These are phyloP conservation scores for Aureobasidium sp. DNA, from an alignment of 2,329 filamentous ascomycete species.

Conservation along the genomic window DNA sequence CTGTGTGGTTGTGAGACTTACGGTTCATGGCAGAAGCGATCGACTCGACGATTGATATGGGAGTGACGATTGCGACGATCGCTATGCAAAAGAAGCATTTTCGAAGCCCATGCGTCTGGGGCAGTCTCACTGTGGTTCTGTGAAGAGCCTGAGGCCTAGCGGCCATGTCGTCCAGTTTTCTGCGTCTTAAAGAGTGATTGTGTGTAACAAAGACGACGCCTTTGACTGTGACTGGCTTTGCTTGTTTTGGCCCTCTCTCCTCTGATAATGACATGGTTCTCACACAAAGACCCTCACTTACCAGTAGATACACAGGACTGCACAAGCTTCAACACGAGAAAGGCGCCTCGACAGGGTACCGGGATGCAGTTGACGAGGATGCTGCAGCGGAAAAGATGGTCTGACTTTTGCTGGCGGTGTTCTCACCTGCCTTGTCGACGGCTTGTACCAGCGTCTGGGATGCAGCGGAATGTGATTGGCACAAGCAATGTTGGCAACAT, in stretches of 20 bases:
- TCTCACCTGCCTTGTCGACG: background rate
- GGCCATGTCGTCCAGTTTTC: background rate
- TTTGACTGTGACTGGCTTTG: background rate
- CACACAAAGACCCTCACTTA: background rate
- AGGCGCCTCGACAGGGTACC: background rate
- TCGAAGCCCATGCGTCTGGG: background rate
- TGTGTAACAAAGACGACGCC: no score
- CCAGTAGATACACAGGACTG: background rate
- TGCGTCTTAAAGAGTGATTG: background rate
- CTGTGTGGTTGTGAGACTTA: background rate
- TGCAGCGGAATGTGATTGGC: background rate
- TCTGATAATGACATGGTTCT: background rate
- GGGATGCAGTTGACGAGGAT: background rate
- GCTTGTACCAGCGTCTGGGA: background rate
- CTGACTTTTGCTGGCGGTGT: background rate
- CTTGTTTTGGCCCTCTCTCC: background rate
- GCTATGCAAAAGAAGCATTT: constrained; percentile 1
- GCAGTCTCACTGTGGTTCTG: background rate
- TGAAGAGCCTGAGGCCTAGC: background rate
- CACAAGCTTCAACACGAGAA: background rate
- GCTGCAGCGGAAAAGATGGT: background rate
- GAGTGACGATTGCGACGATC: background rate
- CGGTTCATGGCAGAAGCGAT: background rate
- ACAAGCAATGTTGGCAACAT: background rate
- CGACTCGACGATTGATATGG: background rate